Evolutionary conservation across 1,139 yeast genomes (phyloP), one percentile per base, ranked within the genome.

Genomic region (Taphrina populina): DNA sequence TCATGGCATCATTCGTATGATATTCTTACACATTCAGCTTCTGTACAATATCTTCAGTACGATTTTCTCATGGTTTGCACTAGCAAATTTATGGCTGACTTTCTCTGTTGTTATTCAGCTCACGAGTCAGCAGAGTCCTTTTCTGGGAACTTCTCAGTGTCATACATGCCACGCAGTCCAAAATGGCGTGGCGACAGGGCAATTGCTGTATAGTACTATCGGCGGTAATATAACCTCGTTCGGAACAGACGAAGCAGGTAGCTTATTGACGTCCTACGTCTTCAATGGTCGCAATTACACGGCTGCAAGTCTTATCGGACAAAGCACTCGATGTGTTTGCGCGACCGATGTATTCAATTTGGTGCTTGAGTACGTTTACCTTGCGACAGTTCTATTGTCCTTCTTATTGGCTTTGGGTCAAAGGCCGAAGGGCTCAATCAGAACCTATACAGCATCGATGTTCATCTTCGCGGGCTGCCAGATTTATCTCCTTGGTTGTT

Each of bases 41-140:
- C 41, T 80, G 33, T 92, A 90, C 69, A 88, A 88, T 66, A 73
- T 84, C 41, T 66, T 84, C 59, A 77, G 81, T 35, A 76, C 88
- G 60, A 64, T 87, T 43, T 74, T 86, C 51, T 81, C 92, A 1
- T 85, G 95, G 95, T 84, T 87, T 67, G 81, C 88, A 8, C 75
- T 87, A 61, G 90, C 90, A 39, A 81, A 88, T 2, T 86, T 83
- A 67, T 87, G 84, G 66, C 74, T 87, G 63, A 92, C 88, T n/a
- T 86, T 87, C 69, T 79, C 75, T 1, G 71, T 73, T 30, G 68
- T 73, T 56, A 69, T 73, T 63, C 71, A 71, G 52, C 64, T 73
- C 33, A 71, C 75, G 0, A 76, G 75, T 8, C 63, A 69, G 57
- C 74, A 75, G 1, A 58, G 60, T 35, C 64, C 64, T 20, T 33